These are phyloP conservation scores for Exserohilum turcica DNA, from an alignment of 2,329 filamentous ascomycete species.

Conservation along the genomic window DNA sequence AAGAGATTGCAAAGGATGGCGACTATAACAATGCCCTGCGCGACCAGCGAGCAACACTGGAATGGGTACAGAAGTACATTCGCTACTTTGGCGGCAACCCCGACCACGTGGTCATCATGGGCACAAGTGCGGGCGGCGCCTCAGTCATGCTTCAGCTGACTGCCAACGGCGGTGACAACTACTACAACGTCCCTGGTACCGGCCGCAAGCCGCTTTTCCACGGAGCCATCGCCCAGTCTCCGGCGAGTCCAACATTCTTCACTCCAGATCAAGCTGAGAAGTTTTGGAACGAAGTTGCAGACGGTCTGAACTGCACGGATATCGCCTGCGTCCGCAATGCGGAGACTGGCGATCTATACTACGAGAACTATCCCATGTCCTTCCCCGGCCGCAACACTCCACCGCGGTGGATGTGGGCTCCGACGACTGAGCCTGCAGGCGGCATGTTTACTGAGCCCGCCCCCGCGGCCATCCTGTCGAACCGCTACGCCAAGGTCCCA, in stretches of 20 bases:
- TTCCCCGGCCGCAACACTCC: conserved; percentile 40
- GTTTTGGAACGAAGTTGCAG: conserved; percentile 40
- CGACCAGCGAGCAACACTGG: conserved; percentile 48
- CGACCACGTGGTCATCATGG: conserved; percentile 54
- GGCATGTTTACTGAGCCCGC: conserved; percentile 39
- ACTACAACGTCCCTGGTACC: conserved; percentile 32
- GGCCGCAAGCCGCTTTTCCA: conserved; percentile 40
- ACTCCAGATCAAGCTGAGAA: conserved; percentile 38
- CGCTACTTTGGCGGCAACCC: conserved; percentile 54
- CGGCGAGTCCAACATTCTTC: conserved; percentile 42
- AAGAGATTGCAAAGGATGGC: conserved; percentile 45
- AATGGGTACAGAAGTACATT: conserved; percentile 51
- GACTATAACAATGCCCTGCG: conserved; percentile 46
- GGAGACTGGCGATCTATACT: conserved; percentile 38
- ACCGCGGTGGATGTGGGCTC: conserved; percentile 45
- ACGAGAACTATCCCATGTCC: conserved; percentile 42
- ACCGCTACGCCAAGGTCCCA: conserved; percentile 38
- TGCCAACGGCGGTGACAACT: conserved; percentile 39
- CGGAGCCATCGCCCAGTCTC: conserved; percentile 39
- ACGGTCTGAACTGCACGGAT: conserved; percentile 39
- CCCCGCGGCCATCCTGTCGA: conserved; percentile 34
- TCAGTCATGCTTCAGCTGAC: conserved; percentile 39
- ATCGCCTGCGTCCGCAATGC: conserved; percentile 37
- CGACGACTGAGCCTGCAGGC: conserved; percentile 36
- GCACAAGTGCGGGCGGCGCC: conserved; percentile 42